Conservation (phyloP, 2,329 filamentous ascomycete genomes). For the Rasamsonia emersonii region DNA sequence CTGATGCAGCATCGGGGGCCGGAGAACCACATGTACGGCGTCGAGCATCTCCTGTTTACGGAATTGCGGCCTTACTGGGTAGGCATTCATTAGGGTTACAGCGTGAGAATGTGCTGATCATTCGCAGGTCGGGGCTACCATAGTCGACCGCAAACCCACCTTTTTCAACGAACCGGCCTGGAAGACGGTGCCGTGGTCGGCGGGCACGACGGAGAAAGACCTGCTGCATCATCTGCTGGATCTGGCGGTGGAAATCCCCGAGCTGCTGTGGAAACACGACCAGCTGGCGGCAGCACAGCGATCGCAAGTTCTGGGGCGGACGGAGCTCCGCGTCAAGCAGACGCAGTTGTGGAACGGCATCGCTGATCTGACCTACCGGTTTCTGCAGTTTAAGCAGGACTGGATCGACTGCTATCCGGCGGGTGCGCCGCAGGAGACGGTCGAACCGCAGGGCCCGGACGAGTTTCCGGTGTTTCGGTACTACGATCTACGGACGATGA, state of each 20-base stretch:
- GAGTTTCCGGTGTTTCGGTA: conserved; percentile 25
- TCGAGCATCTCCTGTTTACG: conserved; percentile 30
- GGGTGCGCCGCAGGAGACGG: conserved; percentile 20
- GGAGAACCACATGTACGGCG: conserved; percentile 31
- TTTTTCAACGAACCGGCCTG: conserved; percentile 30
- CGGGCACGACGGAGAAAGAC: conserved; percentile 27
- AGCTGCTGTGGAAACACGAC: conserved; percentile 23
- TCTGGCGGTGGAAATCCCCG: conserved; percentile 26
- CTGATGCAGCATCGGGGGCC: conserved; percentile 31
- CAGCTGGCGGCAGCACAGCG: conserved; percentile 17
- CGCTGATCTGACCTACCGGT: conserved; percentile 20
- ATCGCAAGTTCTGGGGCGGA: conserved; percentile 16
- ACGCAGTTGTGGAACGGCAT: conserved; percentile 26
- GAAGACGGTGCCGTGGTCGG: conserved; percentile 32
- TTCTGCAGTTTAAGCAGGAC: conserved; percentile 23
- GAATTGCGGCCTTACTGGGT: conserved; percentile 34
- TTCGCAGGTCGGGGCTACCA: conserved; percentile 21
- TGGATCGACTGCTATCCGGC: conserved; percentile 24
- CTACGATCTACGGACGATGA: conserved; percentile 26
- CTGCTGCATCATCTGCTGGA: conserved; percentile 30
- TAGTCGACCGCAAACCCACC: conserved; percentile 23
- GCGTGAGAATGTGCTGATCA: conserved; percentile 2
- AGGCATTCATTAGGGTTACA: conserved; percentile 1
- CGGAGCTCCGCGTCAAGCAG: conserved; percentile 25
- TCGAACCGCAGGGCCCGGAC: conserved; percentile 15